Base-by-base conservation (phyloP, 257 asterid species). In the Solanum virginianum region DNA sequence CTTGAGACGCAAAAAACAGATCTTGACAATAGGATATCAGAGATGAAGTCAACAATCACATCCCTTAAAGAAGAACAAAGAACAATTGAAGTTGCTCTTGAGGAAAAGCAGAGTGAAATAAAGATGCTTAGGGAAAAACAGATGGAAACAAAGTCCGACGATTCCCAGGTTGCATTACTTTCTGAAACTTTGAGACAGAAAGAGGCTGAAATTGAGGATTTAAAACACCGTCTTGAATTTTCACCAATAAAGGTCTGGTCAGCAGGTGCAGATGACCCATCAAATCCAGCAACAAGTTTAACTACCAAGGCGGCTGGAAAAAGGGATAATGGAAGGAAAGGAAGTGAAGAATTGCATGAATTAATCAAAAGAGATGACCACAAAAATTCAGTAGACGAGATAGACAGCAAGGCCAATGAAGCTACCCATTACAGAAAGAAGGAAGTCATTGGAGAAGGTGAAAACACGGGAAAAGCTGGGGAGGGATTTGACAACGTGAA, bases 61-160 rank as follows among this genome's bases (percentile, higher is more conserved):
- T 92, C 94, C 79, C 94, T 95, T 14, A 86, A 85, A 80, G 93
- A 93, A n/a, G 97, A 95, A 74, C 95, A 90, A 56, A 86, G 69
- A 85, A 56, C 91, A 24, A 81, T 90, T 1, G 94, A 88, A 39
- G 77, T 81, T 15, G 88, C 91, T 39, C 87, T 89, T 3, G 89
- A 90, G 84, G 93, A 92, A 82, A 93, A 89, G 87, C 92, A 92
- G 86, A 89, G 86, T 36, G 92, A 92, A 88, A 89, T 90, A 83
- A 91, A 88, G 85, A 55, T 80, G 62, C 86, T 90, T 82, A 87
- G 81, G 85, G 89, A 87, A 3, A 85, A 65, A 41, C 65, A 82
- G n/a, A 56, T 29, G 53, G 80, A 83, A 16, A 22, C 54, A 39
- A 82, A 86, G 43, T 72, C 84, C 16, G 84, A 88, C 10, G 85